Evolutionary conservation across 2,329 filamentous ascomycete species (phyloP), one percentile per base, ranked within the genome.

Genomic region (Stromatinia cepivora): DNA sequence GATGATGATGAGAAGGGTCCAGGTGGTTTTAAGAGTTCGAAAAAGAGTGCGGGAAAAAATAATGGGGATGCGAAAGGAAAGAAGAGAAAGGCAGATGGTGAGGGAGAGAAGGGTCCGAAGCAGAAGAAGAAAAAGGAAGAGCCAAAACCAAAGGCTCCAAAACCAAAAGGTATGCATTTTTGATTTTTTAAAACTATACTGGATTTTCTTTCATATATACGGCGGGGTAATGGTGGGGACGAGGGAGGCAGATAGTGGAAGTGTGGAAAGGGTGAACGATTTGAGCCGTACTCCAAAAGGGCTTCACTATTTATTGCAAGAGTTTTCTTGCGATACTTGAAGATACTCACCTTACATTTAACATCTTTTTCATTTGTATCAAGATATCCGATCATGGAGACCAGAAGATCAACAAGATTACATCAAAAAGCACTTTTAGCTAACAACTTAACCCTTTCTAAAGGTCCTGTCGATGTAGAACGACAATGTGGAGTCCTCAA

Each of bases 111-210:
- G 81, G 91, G 87, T 22, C 90, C 91, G 0, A 95, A 94, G 80
- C 87, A 89, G 73, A 97, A 97, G 84, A 97, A 97, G 84, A 97
- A 97, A 84, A 97, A 97, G 82, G 93, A 97, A 72, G 93, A 97
- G 77, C 90, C 90, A 0, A 96, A 96, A 79, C 85, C 89, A 28
- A 97, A 96, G 80, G 84, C 87, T 0, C 86, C 92, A 0, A 97
- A 97, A 77, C 90, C 92, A 0, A 97, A 96, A 83, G 93, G 87
- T 88, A 81, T 69, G 71, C 67, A 45, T 66, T 70, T 34, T 66
- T 31, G n/a, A 39, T 50, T 42, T 42, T 70, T 53, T 25, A 25
- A 25, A 52, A 20, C 9, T 39, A 28, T 11, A 11, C 39, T 57
- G 1, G n/a, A 4, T 20, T 52, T 20, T 36, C 9, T 39, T 20